Base-by-base conservation (phyloP, 768 basidiomycete species). In the Pisolithus sp. region DNA sequence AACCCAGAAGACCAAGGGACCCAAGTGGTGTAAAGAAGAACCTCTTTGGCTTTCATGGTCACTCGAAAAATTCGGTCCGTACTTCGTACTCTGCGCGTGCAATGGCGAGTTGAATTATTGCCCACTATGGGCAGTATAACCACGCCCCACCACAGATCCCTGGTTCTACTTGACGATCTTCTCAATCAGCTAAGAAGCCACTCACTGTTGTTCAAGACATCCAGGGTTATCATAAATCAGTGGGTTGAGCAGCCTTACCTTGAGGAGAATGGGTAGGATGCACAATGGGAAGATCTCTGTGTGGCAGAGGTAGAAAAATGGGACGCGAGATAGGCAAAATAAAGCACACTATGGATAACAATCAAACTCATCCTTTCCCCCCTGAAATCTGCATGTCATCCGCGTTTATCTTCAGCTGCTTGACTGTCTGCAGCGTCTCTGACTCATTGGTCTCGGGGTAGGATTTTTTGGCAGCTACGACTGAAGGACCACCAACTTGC, bases 301-400 rank as follows among this genome's bases (percentile, higher is more conserved):
- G 75, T 71, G 26, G 80, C 75, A n/a, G 89, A 91, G 65, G 76
- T 91, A 53, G 86, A 88, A 59, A 76, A 79, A 49, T 90, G 89
- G 88, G 70, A 78, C 54, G 56, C 59, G 59, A 63, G 48, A 62
- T 62, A 64, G 57, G 50, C 39, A 30, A 54, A 47, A 51, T 55
- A 48, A 58, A 54, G 48, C 40, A 57, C 31, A 52, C 24, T 48
- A 40, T 18, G 42, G 38, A 28, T 57, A 58, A 26, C 48, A 37
- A 47, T 36, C 44, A 57, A 48, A 49, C 2, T 67, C 74, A 78
- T 62, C 86, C 85, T 58, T 90, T 86, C 48, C 92, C 90, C 61
- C 90, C 88, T 44, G 85, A 87, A 59, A 93, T 91, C 54, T 86
- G 88, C 53, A 93, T 93, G 71, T 93, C 91, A 52, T 93, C 90